A percentile compares a stretch with the other conserved stretches of the same genome.
phyloP scores from a whole-genome alignment of 2,329 filamentous ascomycete species.

The Arthroderma sp. region DNA sequence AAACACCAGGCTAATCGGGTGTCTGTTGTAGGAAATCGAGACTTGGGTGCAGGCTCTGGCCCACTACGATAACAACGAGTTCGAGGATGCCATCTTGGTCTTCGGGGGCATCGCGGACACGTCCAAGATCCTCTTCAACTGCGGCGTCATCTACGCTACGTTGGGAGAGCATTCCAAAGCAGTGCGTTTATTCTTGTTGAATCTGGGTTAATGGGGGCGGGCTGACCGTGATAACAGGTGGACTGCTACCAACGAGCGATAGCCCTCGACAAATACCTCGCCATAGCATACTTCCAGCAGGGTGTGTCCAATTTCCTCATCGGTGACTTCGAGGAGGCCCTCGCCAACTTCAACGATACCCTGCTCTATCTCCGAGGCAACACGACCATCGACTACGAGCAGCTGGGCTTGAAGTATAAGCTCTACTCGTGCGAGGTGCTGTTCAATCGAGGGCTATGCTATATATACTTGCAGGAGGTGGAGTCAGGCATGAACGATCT shows the following conservation, averaged over 20 bases:
- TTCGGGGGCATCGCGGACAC: conserved; percentile 87
- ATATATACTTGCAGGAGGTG: conserved; percentile 89
- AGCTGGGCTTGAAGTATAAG: conserved; percentile 89
- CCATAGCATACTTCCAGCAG: conserved; percentile 96
- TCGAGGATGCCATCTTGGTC: conserved; percentile 71
- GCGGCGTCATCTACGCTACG: conserved; percentile 93
- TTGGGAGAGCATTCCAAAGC: conserved; percentile 92
- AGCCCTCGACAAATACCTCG: conserved; percentile 83
- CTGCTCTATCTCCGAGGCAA: conserved; percentile 89
- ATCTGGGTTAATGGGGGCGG: neutral
- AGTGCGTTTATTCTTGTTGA: conserved; percentile 45
- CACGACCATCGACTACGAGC: conserved; percentile 94
- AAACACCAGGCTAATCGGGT: no score
- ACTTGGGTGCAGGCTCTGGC: conserved; percentile 88
- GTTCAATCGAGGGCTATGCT: conserved; percentile 94
- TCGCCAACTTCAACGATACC: conserved; percentile 98
- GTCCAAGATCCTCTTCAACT: conserved; percentile 97
- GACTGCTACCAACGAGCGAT: conserved; percentile 90
- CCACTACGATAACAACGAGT: conserved; percentile 95
- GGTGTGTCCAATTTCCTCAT: conserved; percentile 96
- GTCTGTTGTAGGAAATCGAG: conserved; percentile 97
- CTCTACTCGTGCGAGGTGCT: conserved; percentile 94
- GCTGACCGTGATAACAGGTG: no score
- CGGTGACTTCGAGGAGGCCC: conserved; percentile 90
- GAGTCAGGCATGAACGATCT: conserved; percentile 86